phyloP scores from a whole-genome alignment of 208 protist genomes.

The Tritrichomonas musculus region DNA sequence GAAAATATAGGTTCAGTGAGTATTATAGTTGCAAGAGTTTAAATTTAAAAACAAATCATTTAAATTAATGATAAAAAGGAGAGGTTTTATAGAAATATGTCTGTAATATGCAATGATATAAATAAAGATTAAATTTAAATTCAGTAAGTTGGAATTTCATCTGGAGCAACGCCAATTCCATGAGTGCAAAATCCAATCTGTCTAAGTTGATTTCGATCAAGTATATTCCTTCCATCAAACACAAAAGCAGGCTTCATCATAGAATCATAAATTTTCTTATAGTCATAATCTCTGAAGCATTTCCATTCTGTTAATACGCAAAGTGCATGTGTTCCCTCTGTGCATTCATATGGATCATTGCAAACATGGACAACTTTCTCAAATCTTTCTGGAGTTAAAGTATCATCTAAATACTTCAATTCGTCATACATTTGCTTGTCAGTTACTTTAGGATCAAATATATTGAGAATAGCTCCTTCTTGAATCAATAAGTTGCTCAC shows the following conservation, averaged over 20 bases:
- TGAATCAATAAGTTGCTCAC: conserved; percentile 68
- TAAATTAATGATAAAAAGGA: no score
- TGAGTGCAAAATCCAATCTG: conserved; percentile 40
- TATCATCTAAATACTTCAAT: conserved; percentile 54
- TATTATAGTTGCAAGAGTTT: no score
- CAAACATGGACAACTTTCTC: conserved; percentile 36
- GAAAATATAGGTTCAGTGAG: no score
- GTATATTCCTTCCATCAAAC: conserved; percentile 80
- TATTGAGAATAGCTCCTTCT: conserved; percentile 70
- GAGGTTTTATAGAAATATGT: no score
- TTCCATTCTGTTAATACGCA: conserved; percentile 93
- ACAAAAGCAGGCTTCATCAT: conserved; percentile 86
- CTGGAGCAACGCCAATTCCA: conserved; percentile 19
- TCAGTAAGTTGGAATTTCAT: no score
- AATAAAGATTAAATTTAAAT: no score
- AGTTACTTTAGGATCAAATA: conserved; percentile 91
- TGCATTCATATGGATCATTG: conserved; percentile 56
- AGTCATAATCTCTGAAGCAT: conserved; percentile 79
- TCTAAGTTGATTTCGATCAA: conserved; percentile 56
- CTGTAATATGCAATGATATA: no score
- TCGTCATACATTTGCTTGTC: conserved; percentile 59
- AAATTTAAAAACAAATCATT: no score
- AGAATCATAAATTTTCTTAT: conserved; percentile 62
- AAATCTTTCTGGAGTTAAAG: conserved; percentile 28
- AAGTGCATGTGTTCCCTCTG: conserved; percentile 68